Evolutionary conservation across 371 early-diverging fungal genomes (phyloP), one percentile per base, ranked within the genome.

Genomic region (Lichtheimia ornata): DNA sequence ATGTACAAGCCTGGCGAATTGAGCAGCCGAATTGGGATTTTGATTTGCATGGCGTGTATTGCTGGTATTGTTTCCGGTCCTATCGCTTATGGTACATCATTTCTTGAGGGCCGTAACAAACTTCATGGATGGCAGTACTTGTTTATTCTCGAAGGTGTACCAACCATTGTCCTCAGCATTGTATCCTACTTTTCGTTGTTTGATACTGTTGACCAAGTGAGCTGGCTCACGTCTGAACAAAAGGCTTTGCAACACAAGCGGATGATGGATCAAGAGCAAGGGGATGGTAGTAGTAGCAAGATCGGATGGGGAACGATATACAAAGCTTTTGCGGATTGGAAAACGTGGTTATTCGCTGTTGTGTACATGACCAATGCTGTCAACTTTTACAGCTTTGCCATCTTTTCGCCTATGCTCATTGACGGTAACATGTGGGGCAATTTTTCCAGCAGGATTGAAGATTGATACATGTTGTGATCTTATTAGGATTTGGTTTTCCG

Each of bases 41-140:
- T 66, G n/a, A 25, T 69, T 0, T 43, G 58, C 42, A 68, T 69
- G 58, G 55, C 61, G 9, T 63, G 55, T 5, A 28, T 68, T 12
- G 61, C 69, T 2, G 67, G 63, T 7, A 62, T 68, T 58, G 60
- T 61, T 4, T 72, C 64, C 17, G 63, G 68, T 9, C 66, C 63
- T 1, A 49, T 63, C 28, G 66, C 66, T 4, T 79, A 75, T 42
- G 72, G 59, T 7, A 65, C 70, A 6, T 64, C 76, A 0, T 68
- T 68, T 24, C 44, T 79, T 2, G 76, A 75, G 9, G 76, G 79
- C 7, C 56, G 62, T 2, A 54, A 52, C 9, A 69, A 70, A 1
- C 20, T 79, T n/a, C 69, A 73, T 35, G 79, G 74, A 11, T 79
- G 79, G 79, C 79, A 79, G 15, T 76, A 68, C 35, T 47, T 79